Evolutionary conservation across 176 grass and related monocot genomes (phyloP), one percentile per base, ranked within the genome.

Genomic region (Alopecurus myosuroides): DNA sequence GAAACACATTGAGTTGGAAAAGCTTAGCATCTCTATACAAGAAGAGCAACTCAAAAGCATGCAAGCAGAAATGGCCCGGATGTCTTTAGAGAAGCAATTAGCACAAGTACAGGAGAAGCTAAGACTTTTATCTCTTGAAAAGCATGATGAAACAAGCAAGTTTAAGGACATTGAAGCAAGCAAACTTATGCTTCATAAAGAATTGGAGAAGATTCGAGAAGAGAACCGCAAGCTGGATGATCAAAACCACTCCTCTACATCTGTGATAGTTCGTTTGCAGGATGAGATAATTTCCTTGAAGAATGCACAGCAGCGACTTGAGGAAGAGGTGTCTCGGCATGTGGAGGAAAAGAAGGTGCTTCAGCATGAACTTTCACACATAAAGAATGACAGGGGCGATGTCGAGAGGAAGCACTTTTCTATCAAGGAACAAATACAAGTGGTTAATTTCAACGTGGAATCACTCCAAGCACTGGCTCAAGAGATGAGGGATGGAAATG

Each of bases 201-300:
- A 92, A 78, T 62, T 97, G 58, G 84, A 91, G 63, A 91, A 74
- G 57, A 83, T 85, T 55, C 85, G 73, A 36, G 90, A 92, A 88
- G 91, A 94, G 86, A 96, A 96, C 86, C 68, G 44, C 39, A 94
- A 81, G 49, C 56, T 99, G 70, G 91, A 84, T 65, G 86, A 91
- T 56, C 87, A 96, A 81, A 96, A 94, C 26, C 88, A 92, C 44
- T 89, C 88, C 33, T 91, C 91, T 25, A 83, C 85, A 41, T 84
- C 86, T 5, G 81, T 74, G 37, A 99, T 99, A 85, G 88, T 99
- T 31, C 85, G 69, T 70, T 78, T 99, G 52, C 97, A 99, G 77
- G 88, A 99, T 86, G 93, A 99, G 64, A 89, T 99, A 84, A 94
- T 99, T 76, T 89, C 82, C 58, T 85, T 99, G 57, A 94, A 95